These are phyloP conservation scores for Dryadomyces quercivorus DNA, from an alignment of 2,329 filamentous ascomycete genomes.

Conservation along the genomic window DNA sequence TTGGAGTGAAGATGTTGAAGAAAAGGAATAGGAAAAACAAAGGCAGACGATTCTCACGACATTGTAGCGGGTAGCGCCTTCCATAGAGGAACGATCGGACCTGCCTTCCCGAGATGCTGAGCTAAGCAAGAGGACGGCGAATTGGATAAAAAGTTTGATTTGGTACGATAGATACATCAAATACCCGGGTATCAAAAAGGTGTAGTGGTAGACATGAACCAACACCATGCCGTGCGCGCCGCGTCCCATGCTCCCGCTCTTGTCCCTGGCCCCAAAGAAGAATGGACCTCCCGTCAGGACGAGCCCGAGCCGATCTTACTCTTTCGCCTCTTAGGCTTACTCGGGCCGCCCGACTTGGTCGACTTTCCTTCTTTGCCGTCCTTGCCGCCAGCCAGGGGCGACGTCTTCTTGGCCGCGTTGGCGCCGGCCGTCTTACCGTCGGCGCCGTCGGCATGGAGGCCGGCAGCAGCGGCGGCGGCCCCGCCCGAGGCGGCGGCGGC, in stretches of 20 bases:
- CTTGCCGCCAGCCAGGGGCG: constrained; percentile 17
- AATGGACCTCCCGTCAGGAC: background rate
- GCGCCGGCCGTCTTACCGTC: background rate
- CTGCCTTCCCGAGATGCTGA: background rate
- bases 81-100: too few species aligned
- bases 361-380: constrained; percentile 33
- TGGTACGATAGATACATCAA: background rate
- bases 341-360: constrained; percentile 15
- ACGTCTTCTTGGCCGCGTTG: background rate
- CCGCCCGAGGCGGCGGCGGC: constrained; percentile 1
- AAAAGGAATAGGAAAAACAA: background rate
- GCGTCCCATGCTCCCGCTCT: background rate
- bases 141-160: background rate
- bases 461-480: background rate
- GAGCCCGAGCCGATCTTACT: constrained; percentile 21
- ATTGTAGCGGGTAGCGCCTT: too few species aligned
- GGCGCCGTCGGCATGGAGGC: background rate
- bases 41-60: too few species aligned
- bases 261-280: background rate
- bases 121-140: too few species aligned
- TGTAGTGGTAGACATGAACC: too few species aligned
- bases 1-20: constrained; percentile 24
- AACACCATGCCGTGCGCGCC: background rate
- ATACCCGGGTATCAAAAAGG: background rate
- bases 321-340: constrained; percentile 35